Base-by-base conservation (phyloP, 805 yeast genomes). In the Kluyveromyces siamensis region DNA sequence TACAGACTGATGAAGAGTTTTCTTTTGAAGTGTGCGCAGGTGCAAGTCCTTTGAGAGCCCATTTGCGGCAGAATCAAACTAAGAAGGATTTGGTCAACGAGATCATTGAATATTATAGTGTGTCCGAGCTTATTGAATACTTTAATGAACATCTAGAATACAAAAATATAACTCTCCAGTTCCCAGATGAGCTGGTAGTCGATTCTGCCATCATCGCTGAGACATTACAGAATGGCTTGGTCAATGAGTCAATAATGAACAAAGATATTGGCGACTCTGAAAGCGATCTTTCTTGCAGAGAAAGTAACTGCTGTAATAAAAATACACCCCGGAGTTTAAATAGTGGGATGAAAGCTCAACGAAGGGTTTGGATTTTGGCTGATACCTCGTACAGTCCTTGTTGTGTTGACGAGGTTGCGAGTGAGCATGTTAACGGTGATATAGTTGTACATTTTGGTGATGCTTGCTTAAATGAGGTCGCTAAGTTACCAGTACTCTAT, bases 351-450 rank as follows among this genome's bases (percentile, higher is more conserved):
- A 18, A 25, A 2, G 38, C 48, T 8, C 48, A 42, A 16, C 71
- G 73, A 54, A 69, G 75, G 45, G 74, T 84, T 10, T 91, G 91
- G 86, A 78, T 91, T 16, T 69, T 93, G 37, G 99, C 98, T 0
- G 99, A 93, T 61, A 91, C 99, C 0, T 88, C 97, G 0, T 93
- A 93, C 60, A 87, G 96, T 27, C 74, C 96, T 1, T 93, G 99
- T 66, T 93, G 99, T 68, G 84, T 91, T 10, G 99, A 93, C 65
- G 97, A 90, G 60, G 95, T 91, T 27, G 98, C 99, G 0, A 95
- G 96, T 0, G 90, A 86, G 60, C 99, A 93, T 65, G 95, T 91
- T 14, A 62, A 71, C 7, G 89, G 93, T 7, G 96, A 91, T 53
- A 67, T 85, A 5, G 87, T 93, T 27, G 80, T 90, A 1, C 99